These are phyloP conservation scores for Fusarium sp. DNA, from an alignment of 2,329 filamentous ascomycete genomes.

Conservation along the genomic window DNA sequence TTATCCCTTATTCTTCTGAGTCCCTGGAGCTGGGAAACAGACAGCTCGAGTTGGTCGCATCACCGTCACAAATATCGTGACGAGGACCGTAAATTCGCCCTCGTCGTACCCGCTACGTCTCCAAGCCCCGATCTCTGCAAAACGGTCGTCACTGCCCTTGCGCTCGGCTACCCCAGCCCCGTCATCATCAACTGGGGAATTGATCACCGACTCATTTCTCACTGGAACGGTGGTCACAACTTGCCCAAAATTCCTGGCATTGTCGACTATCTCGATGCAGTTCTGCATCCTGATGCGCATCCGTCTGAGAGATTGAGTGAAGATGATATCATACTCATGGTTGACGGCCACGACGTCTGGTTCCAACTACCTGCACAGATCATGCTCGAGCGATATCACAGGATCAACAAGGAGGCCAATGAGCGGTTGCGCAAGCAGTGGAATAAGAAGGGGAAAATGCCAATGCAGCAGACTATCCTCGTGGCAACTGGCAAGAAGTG, in stretches of 20 bases:
- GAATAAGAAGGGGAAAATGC: not conserved
- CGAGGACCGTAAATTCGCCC: not conserved
- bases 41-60: not conserved
- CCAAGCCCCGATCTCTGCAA: slow-evolving; percentile 10
- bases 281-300: slow-evolving; percentile 1
- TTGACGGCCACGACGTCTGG: not conserved
- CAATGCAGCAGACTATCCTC: slow-evolving; percentile 3
- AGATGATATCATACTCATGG: slow-evolving; percentile 7
- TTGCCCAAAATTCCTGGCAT: slow-evolving; percentile 2
- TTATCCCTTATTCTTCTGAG: not conserved
- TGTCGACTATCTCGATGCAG: slow-evolving; percentile 10
- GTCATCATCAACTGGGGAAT: slow-evolving; percentile 11
- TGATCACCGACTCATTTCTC: not conserved
- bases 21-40: not conserved
- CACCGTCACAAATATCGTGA: not conserved
- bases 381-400: slow-evolving; percentile 10
- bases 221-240: not conserved
- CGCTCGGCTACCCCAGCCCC: slow-evolving; percentile 11
- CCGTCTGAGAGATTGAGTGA: not conserved
- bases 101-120: not conserved
- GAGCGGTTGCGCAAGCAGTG: not conserved
- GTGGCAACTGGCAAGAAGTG: not conserved
- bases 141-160: not conserved
- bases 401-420: slow-evolving; percentile 1
- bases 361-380: not conserved